phyloP scores from a whole-genome alignment of 495 filamentous ascomycete species.

The Aspergillus avenaceus region DNA sequence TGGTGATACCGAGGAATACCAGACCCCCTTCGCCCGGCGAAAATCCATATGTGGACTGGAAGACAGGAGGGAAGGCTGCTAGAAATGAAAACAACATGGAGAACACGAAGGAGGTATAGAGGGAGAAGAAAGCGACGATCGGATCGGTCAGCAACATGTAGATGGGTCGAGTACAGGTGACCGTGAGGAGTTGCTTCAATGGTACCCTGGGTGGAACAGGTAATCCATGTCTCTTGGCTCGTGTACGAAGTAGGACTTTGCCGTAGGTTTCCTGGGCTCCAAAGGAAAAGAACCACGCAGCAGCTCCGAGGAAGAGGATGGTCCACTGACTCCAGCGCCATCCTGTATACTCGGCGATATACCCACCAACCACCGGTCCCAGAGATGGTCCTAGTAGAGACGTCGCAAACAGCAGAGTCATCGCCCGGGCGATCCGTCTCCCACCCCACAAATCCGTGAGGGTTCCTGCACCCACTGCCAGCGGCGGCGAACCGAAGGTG shows the following conservation, averaged over 20 bases:
- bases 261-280: slow-evolving; percentile 60
- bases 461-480: slow-evolving; percentile 41
- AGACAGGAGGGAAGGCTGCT: slow-evolving; percentile 56
- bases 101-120: slow-evolving; percentile 63
- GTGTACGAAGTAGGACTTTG: slow-evolving; percentile 51
- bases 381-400: slow-evolving; percentile 32
- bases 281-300: slow-evolving; percentile 35
- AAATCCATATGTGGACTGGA: slow-evolving; percentile 47
- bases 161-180: slow-evolving; percentile 56
- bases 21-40: slow-evolving; percentile 48
- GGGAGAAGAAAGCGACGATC: slow-evolving; percentile 55
- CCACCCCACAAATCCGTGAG: slow-evolving; percentile 40
- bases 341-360: slow-evolving; percentile 49
- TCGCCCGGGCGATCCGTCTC: slow-evolving; percentile 21
- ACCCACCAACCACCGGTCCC: slow-evolving; percentile 59
- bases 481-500: slow-evolving; percentile 32
- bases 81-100: slow-evolving; percentile 64
- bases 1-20: slow-evolving; percentile 53
- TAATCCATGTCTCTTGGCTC: slow-evolving; percentile 41
- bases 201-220: slow-evolving; percentile 30
- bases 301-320: slow-evolving; percentile 29
- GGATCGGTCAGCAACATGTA: slow-evolving; percentile 64
- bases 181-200: slow-evolving; percentile 47
- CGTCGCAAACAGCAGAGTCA: slow-evolving; percentile 34
- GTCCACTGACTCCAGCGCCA: slow-evolving; percentile 64